Conservation (phyloP, 2,329 filamentous ascomycete genomes). For the Colletotrichum sp. region DNA sequence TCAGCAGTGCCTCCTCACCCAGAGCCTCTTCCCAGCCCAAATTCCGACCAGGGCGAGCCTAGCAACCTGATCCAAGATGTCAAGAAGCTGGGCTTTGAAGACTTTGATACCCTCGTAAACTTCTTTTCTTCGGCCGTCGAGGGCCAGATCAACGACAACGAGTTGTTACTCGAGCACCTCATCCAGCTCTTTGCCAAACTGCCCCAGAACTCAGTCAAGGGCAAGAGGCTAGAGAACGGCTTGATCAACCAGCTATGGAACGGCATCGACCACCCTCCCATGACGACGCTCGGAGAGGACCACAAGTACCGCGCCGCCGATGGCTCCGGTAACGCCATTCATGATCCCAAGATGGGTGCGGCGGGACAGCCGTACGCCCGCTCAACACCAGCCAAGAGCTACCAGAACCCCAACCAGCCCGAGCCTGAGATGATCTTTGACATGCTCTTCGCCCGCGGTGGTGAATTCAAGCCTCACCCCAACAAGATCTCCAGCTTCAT, state of each 20-base stretch:
- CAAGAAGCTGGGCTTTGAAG: conserved; percentile 23
- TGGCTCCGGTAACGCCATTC: conserved; percentile 24
- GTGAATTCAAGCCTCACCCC: conserved; percentile 29
- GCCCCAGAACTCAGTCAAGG: conserved; percentile 15
- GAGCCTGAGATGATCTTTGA: conserved; percentile 25
- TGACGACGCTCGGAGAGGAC: conserved; percentile 18
- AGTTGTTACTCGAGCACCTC: conserved; percentile 21
- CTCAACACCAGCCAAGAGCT: conserved; percentile 15
- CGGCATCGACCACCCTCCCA: conserved; percentile 23
- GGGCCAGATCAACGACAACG: conserved; percentile 19
- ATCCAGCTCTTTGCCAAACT: conserved; percentile 23
- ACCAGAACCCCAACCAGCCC: conserved; percentile 21
- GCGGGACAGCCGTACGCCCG: conserved; percentile 23
- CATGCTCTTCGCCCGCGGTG: conserved; percentile 21
- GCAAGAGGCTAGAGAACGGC: conserved; percentile 19
- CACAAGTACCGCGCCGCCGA: conserved; percentile 25
- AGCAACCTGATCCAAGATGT: conserved; percentile 19
- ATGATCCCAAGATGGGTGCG: conserved; percentile 18
- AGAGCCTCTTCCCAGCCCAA: background rate
- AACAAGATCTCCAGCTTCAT: conserved; percentile 50
- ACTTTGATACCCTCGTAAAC: conserved; percentile 21
- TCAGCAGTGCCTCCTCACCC: background rate
- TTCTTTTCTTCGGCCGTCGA: conserved; percentile 17
- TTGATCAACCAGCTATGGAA: conserved; percentile 24
- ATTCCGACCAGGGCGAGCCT: background rate